These are phyloP conservation scores for Lablab purpureus DNA, from an alignment of 306 rosid genomes.

Conservation along the genomic window DNA sequence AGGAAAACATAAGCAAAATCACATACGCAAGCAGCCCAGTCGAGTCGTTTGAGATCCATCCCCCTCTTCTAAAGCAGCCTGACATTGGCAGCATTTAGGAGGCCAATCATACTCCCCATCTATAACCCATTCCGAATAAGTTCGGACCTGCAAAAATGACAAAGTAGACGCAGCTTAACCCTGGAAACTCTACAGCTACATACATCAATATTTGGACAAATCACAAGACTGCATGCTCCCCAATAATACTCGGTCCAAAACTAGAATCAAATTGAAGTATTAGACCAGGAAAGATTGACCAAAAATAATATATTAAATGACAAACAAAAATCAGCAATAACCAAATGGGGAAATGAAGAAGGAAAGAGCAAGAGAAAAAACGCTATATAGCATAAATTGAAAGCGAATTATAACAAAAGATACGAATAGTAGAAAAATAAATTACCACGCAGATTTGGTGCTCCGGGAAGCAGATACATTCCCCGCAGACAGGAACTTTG, in stretches of 20 bases:
- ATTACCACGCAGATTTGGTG: constrained; percentile 96
- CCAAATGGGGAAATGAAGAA: background rate
- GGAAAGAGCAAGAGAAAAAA: constrained; percentile 1
- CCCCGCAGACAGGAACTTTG: constrained; percentile 99
- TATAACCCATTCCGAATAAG: constrained; percentile 98
- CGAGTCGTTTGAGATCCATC: constrained; percentile 79
- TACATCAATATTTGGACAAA: constrained; percentile 21
- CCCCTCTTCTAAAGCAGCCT: constrained; percentile 73
- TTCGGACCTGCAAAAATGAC: constrained; percentile 68
- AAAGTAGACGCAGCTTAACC: constrained; percentile 42
- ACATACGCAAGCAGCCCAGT: constrained; percentile 98
- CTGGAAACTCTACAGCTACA: constrained; percentile 35
- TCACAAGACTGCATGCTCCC: constrained; percentile 18
- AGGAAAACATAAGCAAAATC: constrained; percentile 44
- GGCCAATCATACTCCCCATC: constrained; percentile 99
- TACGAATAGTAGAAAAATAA: background rate
- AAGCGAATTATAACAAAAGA: constrained; percentile 22
- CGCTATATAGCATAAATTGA: constrained; percentile 6
- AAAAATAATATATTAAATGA: background rate
- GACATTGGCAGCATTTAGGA: constrained; percentile 88
- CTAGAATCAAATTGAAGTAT: constrained; percentile 15
- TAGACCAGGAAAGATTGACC: background rate
- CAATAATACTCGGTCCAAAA: constrained; percentile 39
- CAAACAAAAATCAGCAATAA: constrained; percentile 22
- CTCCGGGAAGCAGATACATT: constrained; percentile 95